Percentiles rank a stretch among this genome's conserved stretches.
Evolutionary conservation across 163 green algal species (phyloP).

Genomic region (Prototheca wickerhamii): DNA sequence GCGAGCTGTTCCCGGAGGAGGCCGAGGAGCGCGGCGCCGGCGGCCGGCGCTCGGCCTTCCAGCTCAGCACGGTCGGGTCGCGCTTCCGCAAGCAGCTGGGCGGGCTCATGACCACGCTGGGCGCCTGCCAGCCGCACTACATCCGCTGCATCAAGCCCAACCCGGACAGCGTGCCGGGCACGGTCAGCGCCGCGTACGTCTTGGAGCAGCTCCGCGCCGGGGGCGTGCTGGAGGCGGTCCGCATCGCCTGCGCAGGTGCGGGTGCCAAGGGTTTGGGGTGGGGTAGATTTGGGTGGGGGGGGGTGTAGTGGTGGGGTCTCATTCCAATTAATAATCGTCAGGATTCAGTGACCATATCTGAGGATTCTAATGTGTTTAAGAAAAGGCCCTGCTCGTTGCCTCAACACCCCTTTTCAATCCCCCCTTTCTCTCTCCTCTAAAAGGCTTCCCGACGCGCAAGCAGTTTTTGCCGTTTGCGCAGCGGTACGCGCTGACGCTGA

Average conservation of each 20-base stretch:
- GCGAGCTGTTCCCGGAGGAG: conserved; percentile 63
- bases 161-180: conserved; percentile 49
- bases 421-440: conserved; percentile 94
- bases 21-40: conserved; percentile 11
- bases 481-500: conserved; percentile 41
- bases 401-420: conserved; percentile 91
- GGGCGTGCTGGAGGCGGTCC: conserved; percentile 93
- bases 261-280: no score
- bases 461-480: conserved; percentile 44
- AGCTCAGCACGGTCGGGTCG: conserved; percentile 82
- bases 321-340: no score
- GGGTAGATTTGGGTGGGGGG: no score
- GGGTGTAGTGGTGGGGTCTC: no score
- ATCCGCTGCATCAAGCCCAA: conserved; percentile 99
- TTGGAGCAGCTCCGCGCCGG: conserved; percentile 77
- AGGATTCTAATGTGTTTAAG: no score
- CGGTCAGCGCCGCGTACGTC: conserved; percentile 82
- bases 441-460: no score
- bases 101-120: conserved; percentile 81
- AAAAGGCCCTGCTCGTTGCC: no score
- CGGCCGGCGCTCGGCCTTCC: conserved; percentile 60
- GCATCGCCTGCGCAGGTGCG: conserved; percentile 94
- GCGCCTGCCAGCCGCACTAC: conserved; percentile 93
- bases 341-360: no score
- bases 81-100: conserved; percentile 88